phyloP scores from a whole-genome alignment of 169 alveolate genomes.

The Besnoitia besnoiti region DNA sequence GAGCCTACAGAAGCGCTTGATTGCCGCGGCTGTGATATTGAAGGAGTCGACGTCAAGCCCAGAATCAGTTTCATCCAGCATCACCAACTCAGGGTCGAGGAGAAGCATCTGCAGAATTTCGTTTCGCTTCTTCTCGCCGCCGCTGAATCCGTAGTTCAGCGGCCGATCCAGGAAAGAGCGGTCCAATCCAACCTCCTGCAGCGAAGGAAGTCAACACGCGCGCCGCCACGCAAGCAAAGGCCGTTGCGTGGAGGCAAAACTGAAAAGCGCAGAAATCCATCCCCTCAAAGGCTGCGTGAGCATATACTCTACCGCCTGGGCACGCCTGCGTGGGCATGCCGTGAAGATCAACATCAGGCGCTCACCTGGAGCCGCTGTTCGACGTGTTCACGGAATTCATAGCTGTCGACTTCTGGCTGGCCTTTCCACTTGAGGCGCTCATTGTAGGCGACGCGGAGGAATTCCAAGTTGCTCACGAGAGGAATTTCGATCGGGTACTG shows the following conservation, averaged over 20 bases:
- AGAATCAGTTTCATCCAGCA: conserved; percentile 79
- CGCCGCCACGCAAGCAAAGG: not conserved
- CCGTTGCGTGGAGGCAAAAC: too few species aligned
- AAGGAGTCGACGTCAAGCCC: conserved; percentile 80
- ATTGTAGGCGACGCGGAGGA: conserved; percentile 69
- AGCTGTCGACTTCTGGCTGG: conserved; percentile 70
- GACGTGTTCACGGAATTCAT: conserved; percentile 65
- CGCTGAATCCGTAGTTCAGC: conserved; percentile 78
- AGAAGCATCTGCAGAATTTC: conserved; percentile 77
- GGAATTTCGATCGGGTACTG: conserved; percentile 79
- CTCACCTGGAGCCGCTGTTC: conserved; percentile 10
- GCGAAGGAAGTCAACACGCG: not conserved
- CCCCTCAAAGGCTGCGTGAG: too few species aligned
- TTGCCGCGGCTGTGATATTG: conserved; percentile 69
- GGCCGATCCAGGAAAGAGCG: conserved; percentile 74
- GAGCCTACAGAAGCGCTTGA: conserved; percentile 68
- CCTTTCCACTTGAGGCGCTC: conserved; percentile 69
- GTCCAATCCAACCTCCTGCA: conserved; percentile 72
- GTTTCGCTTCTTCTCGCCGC: conserved; percentile 80
- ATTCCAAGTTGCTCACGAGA: conserved; percentile 73
- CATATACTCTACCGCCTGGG: too few species aligned
- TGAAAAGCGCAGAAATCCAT: too few species aligned
- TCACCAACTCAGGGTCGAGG: conserved; percentile 72
- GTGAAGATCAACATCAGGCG: too few species aligned
- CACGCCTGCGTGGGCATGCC: too few species aligned